Base-by-base conservation (phyloP, 257 asterid genomes). In the Solanum ossicruentum region DNA sequence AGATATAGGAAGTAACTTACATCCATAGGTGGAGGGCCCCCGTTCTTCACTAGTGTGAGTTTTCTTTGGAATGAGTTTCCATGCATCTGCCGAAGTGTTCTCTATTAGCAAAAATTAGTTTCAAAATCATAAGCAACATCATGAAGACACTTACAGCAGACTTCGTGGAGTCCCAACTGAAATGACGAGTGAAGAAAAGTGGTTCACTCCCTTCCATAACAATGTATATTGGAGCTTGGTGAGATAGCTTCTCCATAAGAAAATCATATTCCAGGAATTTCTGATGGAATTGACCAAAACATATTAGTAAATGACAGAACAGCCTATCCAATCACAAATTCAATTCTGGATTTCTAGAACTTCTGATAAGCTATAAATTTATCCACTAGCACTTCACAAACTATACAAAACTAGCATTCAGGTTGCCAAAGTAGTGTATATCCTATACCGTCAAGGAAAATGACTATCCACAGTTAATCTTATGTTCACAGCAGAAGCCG, bases 21-120 rank as follows among this genome's bases (percentile, higher is more conserved):
- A 88, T 94, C 94, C 81, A 87, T 23, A 21, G 85, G 85, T 5
- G 97, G 94, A 78, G 93, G 39, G 69, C 89, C 92, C 43, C 97
- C 99, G 3, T 94, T 81, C 89, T 92, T 97, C 80, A 97, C 85
- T 86, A 94, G 89, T 61, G 94, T 79, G 86, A 97, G 91, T 87
- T 93, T 97, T 88, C 98, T 97, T 90, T 97, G 95, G 91, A 95
- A 97, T 71, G 99, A 97, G 92, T 96, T 88, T 69, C 98, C 99
- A 61, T 89, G 98, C 93, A 93, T 91, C 99, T 96, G 95, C 65
- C 90, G 80, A 85, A 87, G 32, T 41, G 79, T 51, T 69, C 13
- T 55, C 65, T 82, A 83, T 86, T 88, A 84, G 84, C 41, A 83
- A 87, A 77, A 66, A 70, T 57, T 41, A 77, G 65, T 26, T 28